Conservation (phyloP, 164 flowering plant genomes). For the Aristolochia contorta region DNA sequence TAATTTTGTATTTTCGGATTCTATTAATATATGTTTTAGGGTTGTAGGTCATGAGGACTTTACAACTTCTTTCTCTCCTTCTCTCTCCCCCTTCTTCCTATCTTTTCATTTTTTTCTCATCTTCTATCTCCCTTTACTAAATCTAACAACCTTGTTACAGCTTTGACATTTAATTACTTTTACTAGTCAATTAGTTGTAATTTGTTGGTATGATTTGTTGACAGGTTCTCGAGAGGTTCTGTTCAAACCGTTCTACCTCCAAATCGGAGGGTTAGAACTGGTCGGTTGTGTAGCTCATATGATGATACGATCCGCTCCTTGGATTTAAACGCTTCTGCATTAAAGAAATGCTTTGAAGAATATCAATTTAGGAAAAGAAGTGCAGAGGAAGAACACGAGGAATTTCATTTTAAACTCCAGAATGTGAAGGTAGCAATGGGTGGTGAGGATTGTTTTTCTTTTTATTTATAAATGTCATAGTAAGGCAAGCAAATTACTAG, state of each 20-base stretch:
- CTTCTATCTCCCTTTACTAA: no score
- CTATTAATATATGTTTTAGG: no score
- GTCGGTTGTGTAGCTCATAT: slow-evolving; percentile 70
- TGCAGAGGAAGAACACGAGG: slow-evolving; percentile 28
- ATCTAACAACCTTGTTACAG: no score
- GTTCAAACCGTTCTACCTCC: slow-evolving; percentile 88
- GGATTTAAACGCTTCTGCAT: slow-evolving; percentile 29
- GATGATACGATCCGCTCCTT: slow-evolving; percentile 52
- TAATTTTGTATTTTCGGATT: no score
- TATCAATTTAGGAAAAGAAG: slow-evolving; percentile 37
- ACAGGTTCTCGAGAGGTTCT: slow-evolving; percentile 84
- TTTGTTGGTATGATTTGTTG: background rate
- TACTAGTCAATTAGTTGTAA: background rate
- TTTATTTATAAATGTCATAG: background rate
- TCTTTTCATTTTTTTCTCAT: no score
- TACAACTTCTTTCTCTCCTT: no score
- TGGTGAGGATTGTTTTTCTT: background rate
- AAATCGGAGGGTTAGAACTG: slow-evolving; percentile 42
- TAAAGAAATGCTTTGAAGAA: slow-evolving; percentile 23
- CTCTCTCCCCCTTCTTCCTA: no score
- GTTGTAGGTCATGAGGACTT: no score
- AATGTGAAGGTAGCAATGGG: slow-evolving; percentile 41
- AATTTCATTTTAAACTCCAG: slow-evolving; percentile 22
- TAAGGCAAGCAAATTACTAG: no score
- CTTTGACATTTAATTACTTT: background rate